Percentiles rank a stretch among this genome's conserved stretches.
Evolutionary conservation across 805 yeast species (phyloP).

Genomic region (Schizosaccharomyces osmophilus): DNA sequence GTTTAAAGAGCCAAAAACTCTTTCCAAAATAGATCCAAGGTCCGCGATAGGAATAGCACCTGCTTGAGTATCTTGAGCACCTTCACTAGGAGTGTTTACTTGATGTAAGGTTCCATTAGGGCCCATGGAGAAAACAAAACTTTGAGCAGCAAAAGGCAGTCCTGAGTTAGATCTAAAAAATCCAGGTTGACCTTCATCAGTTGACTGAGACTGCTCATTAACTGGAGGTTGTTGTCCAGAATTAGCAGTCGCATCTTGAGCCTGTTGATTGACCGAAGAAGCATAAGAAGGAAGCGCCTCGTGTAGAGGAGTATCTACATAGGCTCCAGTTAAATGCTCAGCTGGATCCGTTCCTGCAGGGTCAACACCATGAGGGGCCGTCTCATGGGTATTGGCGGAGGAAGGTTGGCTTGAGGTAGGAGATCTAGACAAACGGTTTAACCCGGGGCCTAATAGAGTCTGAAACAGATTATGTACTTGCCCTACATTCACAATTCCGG

Average conservation of each 20-base stretch:
- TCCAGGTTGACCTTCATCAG: background rate
- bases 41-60: constrained; percentile 1
- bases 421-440: too few relatives aligned
- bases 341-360: background rate
- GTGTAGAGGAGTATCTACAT: background rate
- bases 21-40: background rate
- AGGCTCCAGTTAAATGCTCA: background rate
- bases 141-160: background rate
- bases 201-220: background rate
- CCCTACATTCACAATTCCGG: background rate
- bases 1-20: background rate
- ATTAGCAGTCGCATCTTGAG: background rate
- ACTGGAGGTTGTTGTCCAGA: background rate
- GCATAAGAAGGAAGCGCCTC: background rate
- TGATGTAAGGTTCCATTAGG: background rate
- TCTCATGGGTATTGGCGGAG: too few relatives aligned
- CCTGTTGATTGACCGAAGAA: background rate
- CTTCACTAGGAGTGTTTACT: background rate
- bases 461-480: background rate
- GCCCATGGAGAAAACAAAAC: background rate
- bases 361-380: background rate
- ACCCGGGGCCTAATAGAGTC: background rate
- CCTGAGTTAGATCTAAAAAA: background rate
- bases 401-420: too few relatives aligned
- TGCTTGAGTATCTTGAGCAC: background rate